Evolutionary conservation across 768 basidiomycete genomes (phyloP).

Genomic region (Floccularia luteovirens): DNA sequence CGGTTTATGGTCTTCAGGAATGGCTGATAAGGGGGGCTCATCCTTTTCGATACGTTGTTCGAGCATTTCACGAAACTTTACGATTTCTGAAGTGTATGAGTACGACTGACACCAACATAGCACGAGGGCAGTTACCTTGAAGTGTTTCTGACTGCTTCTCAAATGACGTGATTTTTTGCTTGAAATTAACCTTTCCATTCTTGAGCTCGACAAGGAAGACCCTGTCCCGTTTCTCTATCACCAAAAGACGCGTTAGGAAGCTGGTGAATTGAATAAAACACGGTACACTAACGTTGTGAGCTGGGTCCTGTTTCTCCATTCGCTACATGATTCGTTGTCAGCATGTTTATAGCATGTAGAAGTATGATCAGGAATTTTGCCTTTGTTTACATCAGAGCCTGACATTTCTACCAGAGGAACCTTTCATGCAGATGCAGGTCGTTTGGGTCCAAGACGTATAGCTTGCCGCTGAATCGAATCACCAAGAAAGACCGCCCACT

Average conservation of each 20-base stretch:
- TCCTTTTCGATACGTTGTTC: conserved; percentile 41
- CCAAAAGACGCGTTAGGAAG: conserved; percentile 18
- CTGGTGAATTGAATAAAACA: conserved; percentile 9
- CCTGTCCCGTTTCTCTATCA: conserved; percentile 30
- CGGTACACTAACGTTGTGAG: conserved; percentile 19
- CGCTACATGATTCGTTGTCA: neutral
- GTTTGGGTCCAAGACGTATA: no score
- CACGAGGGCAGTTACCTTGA: conserved; percentile 42
- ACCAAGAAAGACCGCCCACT: no score
- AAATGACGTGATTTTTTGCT: conserved; percentile 65
- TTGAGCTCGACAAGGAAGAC: conserved; percentile 51
- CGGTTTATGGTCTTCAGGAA: conserved; percentile 66
- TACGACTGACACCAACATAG: conserved; percentile 2
- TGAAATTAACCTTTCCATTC: conserved; percentile 71
- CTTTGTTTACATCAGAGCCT: conserved; percentile 22
- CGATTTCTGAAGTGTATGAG: conserved; percentile 47
- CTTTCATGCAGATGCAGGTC: conserved; percentile 12
- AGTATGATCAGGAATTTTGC: conserved; percentile 20
- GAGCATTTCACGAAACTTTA: conserved; percentile 69
- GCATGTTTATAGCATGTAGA: no score
- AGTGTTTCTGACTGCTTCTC: conserved; percentile 80
- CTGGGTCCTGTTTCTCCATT: neutral
- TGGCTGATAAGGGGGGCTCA: conserved; percentile 40
- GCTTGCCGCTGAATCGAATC: no score
- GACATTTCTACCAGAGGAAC: conserved; percentile 27